Percentiles rank a stretch among this genome's conserved stretches.
phyloP scores from a whole-genome alignment of 768 basidiomycete species.

The Mycena amicta region DNA sequence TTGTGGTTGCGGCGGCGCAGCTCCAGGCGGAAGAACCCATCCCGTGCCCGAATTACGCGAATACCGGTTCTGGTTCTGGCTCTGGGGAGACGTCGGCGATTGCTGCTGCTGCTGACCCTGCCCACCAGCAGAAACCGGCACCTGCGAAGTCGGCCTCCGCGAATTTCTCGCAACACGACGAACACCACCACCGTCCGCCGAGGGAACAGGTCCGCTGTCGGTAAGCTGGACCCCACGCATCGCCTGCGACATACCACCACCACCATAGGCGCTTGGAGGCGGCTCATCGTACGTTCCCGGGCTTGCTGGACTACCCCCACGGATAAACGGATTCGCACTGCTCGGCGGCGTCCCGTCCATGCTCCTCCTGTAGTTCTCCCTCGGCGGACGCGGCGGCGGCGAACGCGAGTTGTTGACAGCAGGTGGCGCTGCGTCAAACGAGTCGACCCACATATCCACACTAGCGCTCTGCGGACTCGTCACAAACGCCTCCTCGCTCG shows the following conservation, averaged over 20 bases:
- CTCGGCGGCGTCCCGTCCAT: conserved; percentile 42
- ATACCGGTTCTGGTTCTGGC: conserved; percentile 75
- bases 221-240: conserved; percentile 74
- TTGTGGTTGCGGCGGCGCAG: conserved; percentile 58
- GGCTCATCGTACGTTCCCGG: conserved; percentile 43
- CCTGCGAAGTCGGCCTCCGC: conserved; percentile 64
- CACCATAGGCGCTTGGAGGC: conserved; percentile 33
- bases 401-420: not conserved
- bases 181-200: conserved; percentile 63
- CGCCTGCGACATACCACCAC: conserved; percentile 35
- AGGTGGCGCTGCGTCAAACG: conserved; percentile 37
- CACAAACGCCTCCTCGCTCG: conserved; percentile 52
- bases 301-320: conserved; percentile 42
- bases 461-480: conserved; percentile 39
- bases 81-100: conserved; percentile 40
- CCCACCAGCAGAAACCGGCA: conserved; percentile 30
- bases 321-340: conserved; percentile 55
- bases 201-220: conserved; percentile 84
- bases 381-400: conserved; percentile 26
- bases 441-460: conserved; percentile 41
- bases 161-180: conserved; percentile 69
- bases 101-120: conserved; percentile 12
- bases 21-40: conserved; percentile 70
- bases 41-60: conserved; percentile 60
- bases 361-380: conserved; percentile 11